Conservation (phyloP, 129 eudicot genomes). For the Flaveria robusta region DNA sequence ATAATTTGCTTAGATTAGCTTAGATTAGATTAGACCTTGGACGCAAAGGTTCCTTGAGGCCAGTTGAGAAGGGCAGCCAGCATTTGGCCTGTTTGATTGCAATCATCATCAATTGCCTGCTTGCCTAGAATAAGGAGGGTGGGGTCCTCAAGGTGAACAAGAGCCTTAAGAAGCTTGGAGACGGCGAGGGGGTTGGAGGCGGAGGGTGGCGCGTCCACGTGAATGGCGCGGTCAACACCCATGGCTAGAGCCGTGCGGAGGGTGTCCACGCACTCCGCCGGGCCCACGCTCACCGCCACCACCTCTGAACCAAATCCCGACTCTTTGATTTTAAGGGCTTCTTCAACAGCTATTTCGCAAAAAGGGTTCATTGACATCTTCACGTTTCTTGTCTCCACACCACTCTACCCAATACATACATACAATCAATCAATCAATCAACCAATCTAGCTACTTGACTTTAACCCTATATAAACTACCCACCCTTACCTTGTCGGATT, state of each 20-base stretch:
- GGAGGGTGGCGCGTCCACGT: conserved; percentile 56
- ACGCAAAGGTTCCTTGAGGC: conserved; percentile 99
- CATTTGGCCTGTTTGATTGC: conserved; percentile 98
- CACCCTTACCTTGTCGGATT: conserved; percentile 75
- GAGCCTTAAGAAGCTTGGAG: conserved; percentile 82
- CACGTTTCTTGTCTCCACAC: conserved; percentile 87
- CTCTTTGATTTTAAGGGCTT: conserved; percentile 71
- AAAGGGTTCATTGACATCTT: conserved; percentile 99
- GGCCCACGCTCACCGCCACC: conserved; percentile 87
- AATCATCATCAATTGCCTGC: conserved; percentile 98
- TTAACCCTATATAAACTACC: too few relatives aligned
- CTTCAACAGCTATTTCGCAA: conserved; percentile 91
- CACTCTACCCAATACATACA: conserved; percentile 57
- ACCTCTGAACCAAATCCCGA: conserved; percentile 80
- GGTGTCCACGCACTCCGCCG: conserved; percentile 68
- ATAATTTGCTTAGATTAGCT: neutral
- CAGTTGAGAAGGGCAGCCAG: conserved; percentile 89
- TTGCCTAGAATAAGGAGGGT: conserved; percentile 72
- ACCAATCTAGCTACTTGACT: too few relatives aligned
- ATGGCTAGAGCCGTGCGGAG: conserved; percentile 90
- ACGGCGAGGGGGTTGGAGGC: conserved; percentile 59
- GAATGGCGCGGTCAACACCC: conserved; percentile 97
- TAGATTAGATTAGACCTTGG: too few relatives aligned
- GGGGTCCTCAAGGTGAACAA: conserved; percentile 77
- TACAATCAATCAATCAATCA: neutral